These are phyloP conservation scores for Candida tibetensis DNA, from an alignment of 805 yeast genomes.

Conservation along the genomic window DNA sequence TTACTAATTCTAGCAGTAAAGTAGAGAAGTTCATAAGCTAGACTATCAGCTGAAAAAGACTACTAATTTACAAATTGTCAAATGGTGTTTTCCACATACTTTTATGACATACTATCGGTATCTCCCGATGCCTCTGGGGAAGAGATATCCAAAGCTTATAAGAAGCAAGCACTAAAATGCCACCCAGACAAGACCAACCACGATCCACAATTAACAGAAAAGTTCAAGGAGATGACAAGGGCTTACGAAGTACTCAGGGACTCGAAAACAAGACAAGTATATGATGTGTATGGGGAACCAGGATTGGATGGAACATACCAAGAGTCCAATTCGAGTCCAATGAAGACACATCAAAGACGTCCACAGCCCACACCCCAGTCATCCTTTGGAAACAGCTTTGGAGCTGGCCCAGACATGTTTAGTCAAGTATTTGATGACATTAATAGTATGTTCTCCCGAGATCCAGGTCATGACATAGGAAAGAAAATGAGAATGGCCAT, in stretches of 20 bases:
- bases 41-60: too few relatives aligned
- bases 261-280: conserved; percentile 40
- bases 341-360: conserved; percentile 1
- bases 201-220: conserved; percentile 47
- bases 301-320: conserved; percentile 35
- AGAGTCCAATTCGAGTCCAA: not conserved
- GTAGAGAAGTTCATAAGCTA: too few relatives aligned
- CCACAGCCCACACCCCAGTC: conserved; percentile 3
- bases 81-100: conserved; percentile 18
- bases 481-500: conserved; percentile 3
- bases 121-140: conserved; percentile 31
- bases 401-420: conserved; percentile 23
- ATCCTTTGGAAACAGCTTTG: not conserved
- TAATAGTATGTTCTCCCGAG: conserved; percentile 23
- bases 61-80: too few relatives aligned
- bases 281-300: conserved; percentile 52
- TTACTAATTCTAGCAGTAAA: too few relatives aligned
- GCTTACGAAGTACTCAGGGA: conserved; percentile 67
- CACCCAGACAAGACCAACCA: conserved; percentile 67
- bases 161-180: conserved; percentile 43
- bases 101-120: conserved; percentile 38
- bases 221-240: conserved; percentile 58
- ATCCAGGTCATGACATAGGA: conserved; percentile 7
- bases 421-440: conserved; percentile 37
- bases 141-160: conserved; percentile 36